Base-by-base conservation (phyloP, 2,329 filamentous ascomycete genomes). In the Aspergillus pseudoviridinutans region DNA sequence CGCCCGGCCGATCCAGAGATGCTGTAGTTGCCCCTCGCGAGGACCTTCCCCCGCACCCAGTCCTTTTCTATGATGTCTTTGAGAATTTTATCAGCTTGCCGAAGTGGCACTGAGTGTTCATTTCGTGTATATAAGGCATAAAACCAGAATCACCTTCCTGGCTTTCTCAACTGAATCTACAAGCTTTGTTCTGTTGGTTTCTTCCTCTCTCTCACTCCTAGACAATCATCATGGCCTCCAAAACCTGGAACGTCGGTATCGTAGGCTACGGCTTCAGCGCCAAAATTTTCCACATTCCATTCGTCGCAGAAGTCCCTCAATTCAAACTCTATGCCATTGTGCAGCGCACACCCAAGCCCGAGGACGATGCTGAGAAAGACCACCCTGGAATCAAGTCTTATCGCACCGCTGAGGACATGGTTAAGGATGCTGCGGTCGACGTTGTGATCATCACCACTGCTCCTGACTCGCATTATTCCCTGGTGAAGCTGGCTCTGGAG, bases 201-300 rank as follows among this genome's bases (percentile, higher is more conserved):
- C 25, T 47, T 14, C 22, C 10, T 7, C 44, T 7, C 6, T 10
- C 22, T 14, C 44, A 14, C 20, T 24, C 3, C 17, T 51, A 10
- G 20, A 27, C 20, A 50, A 12, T 32, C 57, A 69, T 42, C 51
- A 79, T 79, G 76, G 62, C 75, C 38, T 63, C 72, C 56, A 79
- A 78, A 66, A 73, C 71, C 22, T 82, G 78, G 70, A 86, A 85
- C 59, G 79, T 85, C 55, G 83, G 81, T 50, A 72, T 86, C 42
- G 79, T 86, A 58, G 84, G 84, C 66, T 86, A 85, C 70, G 84
- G 84, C 65, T 72, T 85, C 68, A 83, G 81, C 56, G 90, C 90
- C 74, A 92, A 92, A 71, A 81, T 89, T 76, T 94, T 93, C 76
- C 90, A 94, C 74, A 91, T 93, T 69, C 90, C 90, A 61, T 89